A percentile compares a stretch with the other conserved stretches of the same genome.
Conservation (phyloP, 2,329 filamentous ascomycete genomes). For the Monosporascus sp. region DNA sequence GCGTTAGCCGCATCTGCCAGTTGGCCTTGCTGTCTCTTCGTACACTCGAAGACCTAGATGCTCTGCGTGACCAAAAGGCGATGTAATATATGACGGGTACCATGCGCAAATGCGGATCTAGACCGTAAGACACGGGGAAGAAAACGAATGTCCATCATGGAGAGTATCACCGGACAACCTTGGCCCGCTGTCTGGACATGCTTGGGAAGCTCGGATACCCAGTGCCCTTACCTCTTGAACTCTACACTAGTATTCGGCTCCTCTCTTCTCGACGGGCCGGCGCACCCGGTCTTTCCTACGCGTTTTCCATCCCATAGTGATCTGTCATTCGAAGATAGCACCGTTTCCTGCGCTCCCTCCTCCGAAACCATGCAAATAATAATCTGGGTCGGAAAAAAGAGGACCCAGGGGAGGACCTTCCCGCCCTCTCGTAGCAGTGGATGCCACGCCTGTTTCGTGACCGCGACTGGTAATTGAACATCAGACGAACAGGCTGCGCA, state of each 20-base stretch:
- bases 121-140: neutral
- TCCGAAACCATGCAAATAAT: neutral
- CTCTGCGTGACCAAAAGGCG: neutral
- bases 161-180: too few species aligned
- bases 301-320: neutral
- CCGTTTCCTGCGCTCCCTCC: neutral
- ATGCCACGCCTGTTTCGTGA: neutral
- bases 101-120: neutral
- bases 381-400: neutral
- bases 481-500: neutral
- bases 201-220: too few species aligned
- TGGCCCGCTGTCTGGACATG: too few species aligned
- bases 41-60: neutral
- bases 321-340: neutral
- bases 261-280: too few species aligned
- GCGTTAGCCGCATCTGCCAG: neutral
- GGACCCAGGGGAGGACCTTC: neutral
- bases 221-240: too few species aligned
- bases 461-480: neutral
- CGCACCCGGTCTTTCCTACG: too few species aligned
- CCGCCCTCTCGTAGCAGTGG: neutral
- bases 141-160: neutral
- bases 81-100: neutral
- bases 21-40: neutral
- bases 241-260: too few species aligned